Evolutionary conservation across 345 rosid genomes (phyloP).

Genomic region (Pistacia integerrima): DNA sequence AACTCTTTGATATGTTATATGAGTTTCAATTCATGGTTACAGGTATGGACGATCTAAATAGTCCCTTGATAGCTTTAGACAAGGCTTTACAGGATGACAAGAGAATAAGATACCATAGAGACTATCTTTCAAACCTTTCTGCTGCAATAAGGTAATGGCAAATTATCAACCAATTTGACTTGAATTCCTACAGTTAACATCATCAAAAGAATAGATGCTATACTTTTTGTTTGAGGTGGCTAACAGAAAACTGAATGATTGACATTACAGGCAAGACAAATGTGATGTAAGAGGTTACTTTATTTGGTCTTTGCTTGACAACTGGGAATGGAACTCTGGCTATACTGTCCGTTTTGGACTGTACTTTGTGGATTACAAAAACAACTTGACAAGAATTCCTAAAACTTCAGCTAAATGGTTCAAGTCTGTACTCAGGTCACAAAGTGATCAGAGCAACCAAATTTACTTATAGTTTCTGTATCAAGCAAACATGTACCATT

Average conservation of each 20-base stretch:
- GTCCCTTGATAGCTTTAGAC: constrained; percentile 47
- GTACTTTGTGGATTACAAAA: constrained; percentile 72
- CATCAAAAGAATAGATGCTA: too few species aligned
- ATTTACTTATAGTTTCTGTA: constrained; percentile 1
- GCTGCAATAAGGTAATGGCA: constrained; percentile 71
- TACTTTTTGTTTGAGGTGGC: neutral
- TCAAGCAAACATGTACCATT: constrained; percentile 1
- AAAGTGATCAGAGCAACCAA: constrained; percentile 19
- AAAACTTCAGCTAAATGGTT: constrained; percentile 86
- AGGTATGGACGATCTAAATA: constrained; percentile 89
- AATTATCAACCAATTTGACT: neutral
- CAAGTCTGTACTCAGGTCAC: constrained; percentile 44
- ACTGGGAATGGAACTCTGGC: constrained; percentile 97
- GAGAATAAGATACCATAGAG: constrained; percentile 79
- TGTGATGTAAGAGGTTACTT: constrained; percentile 76
- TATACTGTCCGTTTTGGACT: constrained; percentile 89
- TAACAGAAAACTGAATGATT: constrained; percentile 3
- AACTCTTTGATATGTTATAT: neutral
- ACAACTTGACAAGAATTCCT: constrained; percentile 80
- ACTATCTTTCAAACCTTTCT: constrained; percentile 83
- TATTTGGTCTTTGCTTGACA: constrained; percentile 89
- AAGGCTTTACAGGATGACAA: constrained; percentile 76
- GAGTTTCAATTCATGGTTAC: constrained; percentile 21
- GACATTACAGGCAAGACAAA: constrained; percentile 51
- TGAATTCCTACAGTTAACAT: neutral